Evolutionary conservation across 768 basidiomycete species (phyloP), one percentile per base, ranked within the genome.

Genomic region (Lactarius akahatsu): DNA sequence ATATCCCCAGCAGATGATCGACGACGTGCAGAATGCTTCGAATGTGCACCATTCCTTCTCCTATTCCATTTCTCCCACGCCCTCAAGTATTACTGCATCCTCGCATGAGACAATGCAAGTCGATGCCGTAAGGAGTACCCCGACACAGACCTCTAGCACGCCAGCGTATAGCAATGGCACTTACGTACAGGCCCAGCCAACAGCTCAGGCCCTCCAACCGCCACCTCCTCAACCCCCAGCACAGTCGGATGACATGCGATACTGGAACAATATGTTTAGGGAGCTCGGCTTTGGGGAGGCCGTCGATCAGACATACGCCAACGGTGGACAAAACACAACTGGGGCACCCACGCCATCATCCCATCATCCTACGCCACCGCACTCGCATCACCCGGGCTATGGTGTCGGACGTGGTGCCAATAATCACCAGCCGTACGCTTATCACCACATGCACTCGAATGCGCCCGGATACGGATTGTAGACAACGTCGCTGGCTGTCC

Each of bases 211-310:
- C 34, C 23, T 57, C 11, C 65, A 62, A 38, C 11, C 36, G 10
- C n/a, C 34, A 15, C 6, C 15, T 3, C 65, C 38, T 0, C 40
- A 47, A 20, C 65, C 38, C 1, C 40, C 57, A 26, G 34, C 64
- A 57, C 61, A 67, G 43, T 66, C 72, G 30, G 85, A 86, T 69
- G 90, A 92, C 73, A 82, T 83, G 13, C 79, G 84, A 62, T 92
- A 92, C 75, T 90, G 85, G 81, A 84, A 85, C 70, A 85, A 84
- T 65, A 91, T 92, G 88, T 85, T 89, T 70, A 76, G 86, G 55
- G 89, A 91, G 69, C 82, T 90, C 18, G 89, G 90, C 26, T 87
- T 86, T 69, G 86, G 86, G 23, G 86, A 73, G 47, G 64, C 56
- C 7, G 74, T 73, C 30, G 78, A 79, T 15, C 62, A 66, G 36